Evolutionary conservation across 352 stramenopile genomes (phyloP).

Genomic region (Pythium angustatum): DNA sequence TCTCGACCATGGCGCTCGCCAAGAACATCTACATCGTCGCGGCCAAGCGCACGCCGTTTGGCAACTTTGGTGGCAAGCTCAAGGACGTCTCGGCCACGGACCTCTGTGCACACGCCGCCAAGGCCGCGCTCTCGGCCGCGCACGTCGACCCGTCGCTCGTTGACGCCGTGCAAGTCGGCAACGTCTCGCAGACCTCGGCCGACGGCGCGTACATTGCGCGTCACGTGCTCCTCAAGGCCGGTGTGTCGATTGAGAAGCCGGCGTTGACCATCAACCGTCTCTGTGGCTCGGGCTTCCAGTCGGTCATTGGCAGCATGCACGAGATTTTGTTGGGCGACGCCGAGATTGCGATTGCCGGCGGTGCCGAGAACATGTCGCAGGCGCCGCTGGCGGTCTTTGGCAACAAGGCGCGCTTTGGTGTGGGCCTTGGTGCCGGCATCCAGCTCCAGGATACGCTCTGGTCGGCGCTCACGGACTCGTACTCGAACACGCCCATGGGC

Average conservation of each 20-base stretch:
- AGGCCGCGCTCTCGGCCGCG: conserved; percentile 76
- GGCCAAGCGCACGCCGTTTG: conserved; percentile 96
- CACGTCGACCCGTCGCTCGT: conserved; percentile 88
- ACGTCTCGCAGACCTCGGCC: conserved; percentile 94
- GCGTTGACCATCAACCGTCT: conserved; percentile 97
- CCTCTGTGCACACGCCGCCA: conserved; percentile 83
- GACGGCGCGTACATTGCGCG: conserved; percentile 95
- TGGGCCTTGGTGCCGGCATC: conserved; percentile 90
- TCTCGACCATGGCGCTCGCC: conserved; percentile 33
- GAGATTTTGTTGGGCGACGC: conserved; percentile 91
- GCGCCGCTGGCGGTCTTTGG: conserved; percentile 92
- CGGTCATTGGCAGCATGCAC: conserved; percentile 91
- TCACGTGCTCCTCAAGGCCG: conserved; percentile 93
- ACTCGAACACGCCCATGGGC: conserved; percentile 96
- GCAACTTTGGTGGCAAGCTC: conserved; percentile 93
- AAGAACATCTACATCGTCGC: conserved; percentile 95
- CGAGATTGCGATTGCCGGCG: conserved; percentile 89
- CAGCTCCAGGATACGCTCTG: conserved; percentile 96
- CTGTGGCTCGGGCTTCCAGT: conserved; percentile 97
- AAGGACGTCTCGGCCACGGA: conserved; percentile 93
- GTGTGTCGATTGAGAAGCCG: conserved; percentile 87
- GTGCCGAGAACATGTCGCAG: conserved; percentile 96
- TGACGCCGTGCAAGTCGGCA: conserved; percentile 95
- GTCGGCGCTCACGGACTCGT: conserved; percentile 96
- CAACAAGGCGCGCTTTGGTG: conserved; percentile 92